Evolutionary conservation across 2,329 filamentous ascomycete species (phyloP).

Genomic region (Fusarium sacchari): DNA sequence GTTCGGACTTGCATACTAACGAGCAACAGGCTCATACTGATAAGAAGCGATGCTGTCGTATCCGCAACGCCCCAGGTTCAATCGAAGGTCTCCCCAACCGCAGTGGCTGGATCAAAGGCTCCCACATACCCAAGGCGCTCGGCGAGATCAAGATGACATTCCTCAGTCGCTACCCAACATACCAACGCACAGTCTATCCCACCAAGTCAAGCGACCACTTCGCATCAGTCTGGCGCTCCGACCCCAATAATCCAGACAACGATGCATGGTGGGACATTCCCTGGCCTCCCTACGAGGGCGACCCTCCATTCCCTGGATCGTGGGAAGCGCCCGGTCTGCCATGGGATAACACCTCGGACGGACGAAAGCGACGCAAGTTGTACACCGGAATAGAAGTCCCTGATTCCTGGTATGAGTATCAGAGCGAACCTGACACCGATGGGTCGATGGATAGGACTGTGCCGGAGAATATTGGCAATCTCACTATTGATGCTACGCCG

Average conservation of each 20-base stretch:
- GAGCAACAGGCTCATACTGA: conserved; percentile 33
- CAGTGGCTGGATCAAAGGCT: conserved; percentile 46
- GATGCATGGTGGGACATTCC: conserved; percentile 39
- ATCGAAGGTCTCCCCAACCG: conserved; percentile 44
- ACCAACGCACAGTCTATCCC: conserved; percentile 46
- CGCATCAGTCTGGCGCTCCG: conserved; percentile 42
- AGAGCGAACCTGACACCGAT: conserved; percentile 32
- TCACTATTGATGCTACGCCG: background rate
- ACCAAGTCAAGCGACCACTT: conserved; percentile 20
- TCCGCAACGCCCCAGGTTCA: conserved; percentile 39
- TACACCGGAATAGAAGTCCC: background rate
- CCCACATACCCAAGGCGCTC: conserved; percentile 26
- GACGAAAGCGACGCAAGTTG: background rate
- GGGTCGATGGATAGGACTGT: conserved; percentile 34
- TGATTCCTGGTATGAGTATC: conserved; percentile 35
- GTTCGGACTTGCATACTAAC: background rate
- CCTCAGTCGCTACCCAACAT: conserved; percentile 37
- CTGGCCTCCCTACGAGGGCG: conserved; percentile 43
- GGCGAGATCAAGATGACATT: conserved; percentile 40
- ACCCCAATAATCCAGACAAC: conserved; percentile 48
- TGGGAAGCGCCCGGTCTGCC: conserved; percentile 33
- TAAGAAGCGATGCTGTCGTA: conserved; percentile 38
- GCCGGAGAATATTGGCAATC: conserved; percentile 19
- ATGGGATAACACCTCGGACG: background rate
- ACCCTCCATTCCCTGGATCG: conserved; percentile 32